phyloP scores from a whole-genome alignment of 2,329 filamentous ascomycete species.

The Colletotrichum sp. region DNA sequence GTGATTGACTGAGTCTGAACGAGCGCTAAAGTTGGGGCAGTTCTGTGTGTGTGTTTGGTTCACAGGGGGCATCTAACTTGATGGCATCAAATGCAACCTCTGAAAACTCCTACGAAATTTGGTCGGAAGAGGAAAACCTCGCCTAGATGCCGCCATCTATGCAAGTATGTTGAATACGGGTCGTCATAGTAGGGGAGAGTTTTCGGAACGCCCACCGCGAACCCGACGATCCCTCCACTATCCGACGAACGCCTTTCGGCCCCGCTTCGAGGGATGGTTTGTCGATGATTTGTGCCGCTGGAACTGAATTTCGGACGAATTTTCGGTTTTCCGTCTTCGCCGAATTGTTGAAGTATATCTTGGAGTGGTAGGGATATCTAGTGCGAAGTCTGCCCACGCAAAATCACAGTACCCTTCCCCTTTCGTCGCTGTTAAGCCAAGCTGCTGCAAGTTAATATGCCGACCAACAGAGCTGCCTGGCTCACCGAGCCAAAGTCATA shows the following conservation, averaged over 20 bases:
- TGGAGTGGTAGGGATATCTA: fast-evolving
- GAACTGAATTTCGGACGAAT: background rate
- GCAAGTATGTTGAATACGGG: too few relatives aligned
- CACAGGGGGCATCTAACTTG: too few relatives aligned
- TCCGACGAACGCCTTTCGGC: background rate
- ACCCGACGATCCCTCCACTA: background rate
- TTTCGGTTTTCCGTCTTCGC: background rate
- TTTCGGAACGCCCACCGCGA: background rate
- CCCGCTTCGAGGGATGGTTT: background rate
- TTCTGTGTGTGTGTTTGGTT: too few relatives aligned
- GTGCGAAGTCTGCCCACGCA: background rate
- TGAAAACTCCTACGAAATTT: background rate
- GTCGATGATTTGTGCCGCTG: background rate
- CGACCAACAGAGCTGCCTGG: constrained; percentile 9
- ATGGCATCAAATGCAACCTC: too few relatives aligned
- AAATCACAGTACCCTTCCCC: fast-evolving
- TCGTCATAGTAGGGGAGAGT: background rate
- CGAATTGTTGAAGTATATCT: background rate
- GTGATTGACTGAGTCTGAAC: background rate
- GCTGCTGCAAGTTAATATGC: background rate
- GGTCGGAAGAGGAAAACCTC: fast-evolving
- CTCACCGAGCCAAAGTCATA: background rate
- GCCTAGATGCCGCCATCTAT: background rate
- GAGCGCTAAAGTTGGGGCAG: background rate
- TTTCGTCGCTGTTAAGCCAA: background rate